These are phyloP conservation scores for Euphorbia neoarborescens DNA, from an alignment of 441 rosid species.

Conservation along the genomic window DNA sequence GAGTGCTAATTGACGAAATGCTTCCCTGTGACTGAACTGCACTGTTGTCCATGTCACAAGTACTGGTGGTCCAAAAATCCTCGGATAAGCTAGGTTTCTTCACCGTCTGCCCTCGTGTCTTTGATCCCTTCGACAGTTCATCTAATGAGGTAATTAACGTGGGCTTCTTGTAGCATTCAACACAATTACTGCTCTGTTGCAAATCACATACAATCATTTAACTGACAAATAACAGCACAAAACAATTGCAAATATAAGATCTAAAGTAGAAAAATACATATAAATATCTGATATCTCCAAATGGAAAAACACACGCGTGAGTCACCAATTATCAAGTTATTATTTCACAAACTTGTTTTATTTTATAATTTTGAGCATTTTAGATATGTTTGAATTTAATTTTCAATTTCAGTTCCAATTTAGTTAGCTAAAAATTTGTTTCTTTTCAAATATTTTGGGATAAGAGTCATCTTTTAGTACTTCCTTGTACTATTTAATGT, in stretches of 20 bases:
- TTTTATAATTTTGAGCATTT: neutral
- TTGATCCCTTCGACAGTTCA: conserved; percentile 45
- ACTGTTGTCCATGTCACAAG: conserved; percentile 48
- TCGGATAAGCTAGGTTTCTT: conserved; percentile 44
- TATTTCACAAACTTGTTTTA: neutral
- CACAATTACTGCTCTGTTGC: conserved; percentile 86
- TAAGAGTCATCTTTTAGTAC: neutral
- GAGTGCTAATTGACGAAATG: conserved; percentile 42
- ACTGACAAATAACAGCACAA: conserved; percentile 19
- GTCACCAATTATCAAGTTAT: neutral
- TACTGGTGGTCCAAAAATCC: conserved; percentile 50
- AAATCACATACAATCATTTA: conserved; percentile 39
- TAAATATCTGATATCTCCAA: conserved; percentile 7
- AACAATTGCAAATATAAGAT: neutral
- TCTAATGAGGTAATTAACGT: conserved; percentile 34
- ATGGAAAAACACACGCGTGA: neutral
- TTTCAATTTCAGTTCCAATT: neutral
- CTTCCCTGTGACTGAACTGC: conserved; percentile 51
- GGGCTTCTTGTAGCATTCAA: conserved; percentile 54
- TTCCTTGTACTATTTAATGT: neutral
- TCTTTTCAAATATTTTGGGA: neutral
- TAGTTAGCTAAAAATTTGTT: neutral
- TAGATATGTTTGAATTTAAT: neutral
- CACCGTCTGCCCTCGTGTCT: conserved; percentile 32
- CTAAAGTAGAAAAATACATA: neutral